Evolutionary conservation across 2,329 filamentous ascomycete species (phyloP).

Genomic region (Acephala macrosclerotiorum): DNA sequence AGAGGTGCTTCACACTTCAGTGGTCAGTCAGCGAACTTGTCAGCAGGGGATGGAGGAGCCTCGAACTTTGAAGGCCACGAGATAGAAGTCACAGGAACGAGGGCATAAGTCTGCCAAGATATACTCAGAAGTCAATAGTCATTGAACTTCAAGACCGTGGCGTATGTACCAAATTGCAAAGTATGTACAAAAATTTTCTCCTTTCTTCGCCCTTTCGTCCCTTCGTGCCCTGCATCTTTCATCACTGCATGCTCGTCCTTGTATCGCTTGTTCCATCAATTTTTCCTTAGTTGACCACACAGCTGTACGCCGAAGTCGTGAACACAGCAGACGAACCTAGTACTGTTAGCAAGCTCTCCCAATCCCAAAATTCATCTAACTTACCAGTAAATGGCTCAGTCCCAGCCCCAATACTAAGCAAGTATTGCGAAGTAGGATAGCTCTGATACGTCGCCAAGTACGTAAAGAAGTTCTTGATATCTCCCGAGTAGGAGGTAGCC

Average conservation of each 20-base stretch:
- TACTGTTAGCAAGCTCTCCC: background rate
- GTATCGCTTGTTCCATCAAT: background rate
- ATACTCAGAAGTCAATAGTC: background rate
- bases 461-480: conserved; percentile 63
- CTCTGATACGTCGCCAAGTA: conserved; percentile 60
- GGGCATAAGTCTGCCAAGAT: background rate
- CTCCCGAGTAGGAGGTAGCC: conserved; percentile 59
- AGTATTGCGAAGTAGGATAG: conserved; percentile 54
- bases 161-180: background rate
- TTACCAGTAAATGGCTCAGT: conserved; percentile 63
- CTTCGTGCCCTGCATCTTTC: background rate
- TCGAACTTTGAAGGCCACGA: background rate
- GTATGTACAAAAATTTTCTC: conserved; percentile 1
- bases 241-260: background rate
- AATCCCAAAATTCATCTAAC: background rate
- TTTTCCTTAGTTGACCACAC: conserved; percentile 23
- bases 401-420: conserved; percentile 60
- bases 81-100: background rate
- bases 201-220: background rate
- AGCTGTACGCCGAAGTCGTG: conserved; percentile 48
- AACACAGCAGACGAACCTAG: conserved; percentile 53
- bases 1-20: background rate
- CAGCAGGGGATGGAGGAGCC: background rate
- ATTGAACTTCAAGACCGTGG: background rate
- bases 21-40: background rate